Evolutionary conservation across 306 rosid genomes (phyloP).

Genomic region (Gleditsia sinensis): DNA sequence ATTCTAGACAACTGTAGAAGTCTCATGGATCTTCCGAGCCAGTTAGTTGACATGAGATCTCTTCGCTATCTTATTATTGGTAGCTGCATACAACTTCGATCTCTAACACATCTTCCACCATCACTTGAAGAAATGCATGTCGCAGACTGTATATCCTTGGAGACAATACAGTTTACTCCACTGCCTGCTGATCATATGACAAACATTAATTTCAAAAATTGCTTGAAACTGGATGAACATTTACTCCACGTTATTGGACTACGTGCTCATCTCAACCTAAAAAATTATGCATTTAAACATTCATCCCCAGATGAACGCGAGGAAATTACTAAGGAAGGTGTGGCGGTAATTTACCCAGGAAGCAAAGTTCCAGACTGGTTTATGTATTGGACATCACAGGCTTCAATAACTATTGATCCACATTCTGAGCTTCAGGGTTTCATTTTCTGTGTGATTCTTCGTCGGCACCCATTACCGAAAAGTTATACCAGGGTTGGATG

Average conservation of each 20-base stretch:
- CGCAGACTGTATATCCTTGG: neutral
- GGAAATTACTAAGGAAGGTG: too few species aligned
- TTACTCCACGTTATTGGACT: neutral
- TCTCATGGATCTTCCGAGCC: neutral
- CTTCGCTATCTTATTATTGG: neutral
- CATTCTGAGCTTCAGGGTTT: neutral
- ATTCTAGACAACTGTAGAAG: neutral
- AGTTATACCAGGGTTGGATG: too few species aligned
- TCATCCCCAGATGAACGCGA: neutral
- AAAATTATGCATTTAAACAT: neutral
- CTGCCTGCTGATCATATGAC: neutral
- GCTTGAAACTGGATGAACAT: neutral
- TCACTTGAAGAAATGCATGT: neutral
- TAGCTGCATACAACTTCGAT: neutral
- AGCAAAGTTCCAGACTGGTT: conserved; percentile 2
- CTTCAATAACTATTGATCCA: neutral
- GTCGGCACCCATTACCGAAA: neutral
- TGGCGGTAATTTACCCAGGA: neutral
- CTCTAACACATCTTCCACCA: neutral
- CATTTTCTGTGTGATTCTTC: neutral
- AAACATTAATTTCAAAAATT: neutral
- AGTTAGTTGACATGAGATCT: neutral
- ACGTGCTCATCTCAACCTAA: neutral
- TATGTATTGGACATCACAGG: neutral
- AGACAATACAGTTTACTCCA: neutral